Conservation (phyloP, 2,329 filamentous ascomycete genomes). For the Nigrospora oryzae region DNA sequence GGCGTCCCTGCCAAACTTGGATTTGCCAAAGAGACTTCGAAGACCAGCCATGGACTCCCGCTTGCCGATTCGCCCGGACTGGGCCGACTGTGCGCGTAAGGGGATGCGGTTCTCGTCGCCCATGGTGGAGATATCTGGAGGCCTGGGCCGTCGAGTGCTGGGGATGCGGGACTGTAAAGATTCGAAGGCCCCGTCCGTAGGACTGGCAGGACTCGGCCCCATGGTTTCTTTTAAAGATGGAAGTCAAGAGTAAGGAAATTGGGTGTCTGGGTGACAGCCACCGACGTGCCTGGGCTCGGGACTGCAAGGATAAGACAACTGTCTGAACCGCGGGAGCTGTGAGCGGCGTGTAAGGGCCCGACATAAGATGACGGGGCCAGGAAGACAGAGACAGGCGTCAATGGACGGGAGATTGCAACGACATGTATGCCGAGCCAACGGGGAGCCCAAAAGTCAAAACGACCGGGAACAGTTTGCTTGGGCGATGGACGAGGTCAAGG, state of each 20-base stretch:
- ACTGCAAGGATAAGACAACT: background rate
- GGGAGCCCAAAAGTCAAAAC: constrained; percentile 1
- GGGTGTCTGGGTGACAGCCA: background rate
- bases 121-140: constrained; percentile 24
- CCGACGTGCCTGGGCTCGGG: background rate
- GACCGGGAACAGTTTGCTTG: constrained; percentile 7
- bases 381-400: background rate
- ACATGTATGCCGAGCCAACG: constrained; percentile 2
- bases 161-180: constrained; percentile 20
- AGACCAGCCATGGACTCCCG: constrained; percentile 45
- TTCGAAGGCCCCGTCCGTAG: constrained; percentile 20
- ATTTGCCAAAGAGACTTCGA: constrained; percentile 40
- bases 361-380: constrained; percentile 1
- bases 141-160: constrained; percentile 26
- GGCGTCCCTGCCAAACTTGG: constrained; percentile 25
- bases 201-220: constrained; percentile 10
- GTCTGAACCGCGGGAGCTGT: background rate
- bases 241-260: background rate
- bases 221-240: background rate
- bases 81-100: constrained; percentile 19
- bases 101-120: constrained; percentile 30
- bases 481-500: constrained; percentile 13
- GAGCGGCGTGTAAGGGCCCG: background rate
- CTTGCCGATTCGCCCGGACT: constrained; percentile 28
- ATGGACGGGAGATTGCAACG: background rate